Conservation (phyloP, 169 alveolate genomes). For the Perkinsus chesapeaki region DNA sequence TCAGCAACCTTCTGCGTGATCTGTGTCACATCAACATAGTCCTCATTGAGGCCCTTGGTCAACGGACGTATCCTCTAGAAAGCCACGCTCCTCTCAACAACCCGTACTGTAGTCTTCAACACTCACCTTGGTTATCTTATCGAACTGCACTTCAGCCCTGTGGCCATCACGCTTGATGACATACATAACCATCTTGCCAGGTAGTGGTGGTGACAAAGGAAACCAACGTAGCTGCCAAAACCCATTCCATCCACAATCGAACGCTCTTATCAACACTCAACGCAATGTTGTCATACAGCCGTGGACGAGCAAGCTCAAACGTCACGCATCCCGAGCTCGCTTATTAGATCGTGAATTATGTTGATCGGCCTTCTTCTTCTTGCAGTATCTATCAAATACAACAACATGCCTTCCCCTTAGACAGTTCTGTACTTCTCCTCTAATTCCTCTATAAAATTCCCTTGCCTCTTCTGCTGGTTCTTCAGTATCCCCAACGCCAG, state of each 20-base stretch:
- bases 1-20: conserved; percentile 24
- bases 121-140: conserved; percentile 22
- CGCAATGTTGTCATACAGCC: neutral
- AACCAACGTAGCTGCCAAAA: neutral
- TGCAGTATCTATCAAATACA: neutral
- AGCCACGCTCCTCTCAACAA: conserved; percentile 20
- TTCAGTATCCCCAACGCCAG: neutral
- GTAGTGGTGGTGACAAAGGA: neutral
- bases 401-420: neutral
- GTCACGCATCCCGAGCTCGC: neutral
- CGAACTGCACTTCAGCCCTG: conserved; percentile 40
- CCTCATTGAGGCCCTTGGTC: conserved; percentile 20
- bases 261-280: neutral
- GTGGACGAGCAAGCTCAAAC: neutral
- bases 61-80: conserved; percentile 23
- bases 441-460: neutral
- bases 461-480: neutral
- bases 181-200: conserved; percentile 23
- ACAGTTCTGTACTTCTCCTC: neutral
- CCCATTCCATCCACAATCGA: neutral
- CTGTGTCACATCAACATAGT: conserved; percentile 20
- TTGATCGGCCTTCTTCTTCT: neutral
- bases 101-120: neutral
- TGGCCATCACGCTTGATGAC: conserved; percentile 41
- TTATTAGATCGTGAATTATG: neutral